Evolutionary conservation across 345 rosid genomes (phyloP).

Genomic region (Garcia nutans): DNA sequence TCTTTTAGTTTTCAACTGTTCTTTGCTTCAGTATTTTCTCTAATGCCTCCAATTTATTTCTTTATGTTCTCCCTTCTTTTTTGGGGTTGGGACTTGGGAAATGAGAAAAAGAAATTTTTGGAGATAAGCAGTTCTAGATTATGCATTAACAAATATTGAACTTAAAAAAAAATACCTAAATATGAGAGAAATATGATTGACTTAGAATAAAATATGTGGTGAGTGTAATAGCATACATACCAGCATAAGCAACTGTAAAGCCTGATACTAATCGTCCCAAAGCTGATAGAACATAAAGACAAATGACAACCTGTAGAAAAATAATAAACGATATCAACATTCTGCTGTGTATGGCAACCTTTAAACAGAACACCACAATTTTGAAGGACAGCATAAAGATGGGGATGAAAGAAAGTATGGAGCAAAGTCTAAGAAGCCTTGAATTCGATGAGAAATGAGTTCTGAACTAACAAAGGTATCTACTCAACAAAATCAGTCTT

Average conservation of each 20-base stretch:
- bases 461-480: not conserved
- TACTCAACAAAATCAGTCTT: not conserved
- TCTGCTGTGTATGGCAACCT: not conserved
- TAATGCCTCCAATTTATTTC: not conserved
- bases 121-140: not conserved
- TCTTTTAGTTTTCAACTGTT: not conserved
- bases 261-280: slow-evolving; percentile 83
- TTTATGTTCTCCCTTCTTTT: not conserved
- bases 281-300: slow-evolving; percentile 71
- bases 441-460: too few relatives aligned
- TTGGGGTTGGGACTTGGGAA: not conserved
- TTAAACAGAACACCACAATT: too few relatives aligned
- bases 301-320: slow-evolving; percentile 62
- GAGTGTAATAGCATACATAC: slow-evolving; percentile 39
- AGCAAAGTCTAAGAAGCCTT: not conserved
- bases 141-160: not conserved
- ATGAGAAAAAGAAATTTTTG: not conserved
- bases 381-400: not conserved
- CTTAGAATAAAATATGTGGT: not conserved
- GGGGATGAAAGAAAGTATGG: not conserved
- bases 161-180: not conserved
- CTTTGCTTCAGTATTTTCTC: not conserved
- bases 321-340: not conserved
- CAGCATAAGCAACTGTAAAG: slow-evolving; percentile 87
- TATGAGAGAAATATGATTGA: too few relatives aligned